A percentile compares a stretch with the other conserved stretches of the same genome.
Conservation (phyloP, 1,284 basidiomycete genomes). For the Retiboletus flavoniger region DNA sequence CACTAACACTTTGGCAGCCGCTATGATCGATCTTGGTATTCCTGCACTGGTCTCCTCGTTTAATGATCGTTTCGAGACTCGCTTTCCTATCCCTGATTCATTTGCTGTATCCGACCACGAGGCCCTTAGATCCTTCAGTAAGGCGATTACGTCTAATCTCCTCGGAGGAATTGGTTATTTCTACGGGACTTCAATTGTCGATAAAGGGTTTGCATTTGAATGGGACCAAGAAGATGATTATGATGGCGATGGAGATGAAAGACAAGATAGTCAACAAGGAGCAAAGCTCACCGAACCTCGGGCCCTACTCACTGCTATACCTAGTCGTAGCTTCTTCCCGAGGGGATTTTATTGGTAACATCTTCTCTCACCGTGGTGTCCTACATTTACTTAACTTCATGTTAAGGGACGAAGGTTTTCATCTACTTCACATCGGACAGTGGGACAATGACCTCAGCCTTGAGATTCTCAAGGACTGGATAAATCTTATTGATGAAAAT, state of each 20-base stretch:
- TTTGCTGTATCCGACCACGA: slow-evolving; percentile 48
- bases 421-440: slow-evolving; percentile 83
- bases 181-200: slow-evolving; percentile 87
- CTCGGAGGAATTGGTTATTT: slow-evolving; percentile 94
- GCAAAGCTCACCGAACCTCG: slow-evolving; percentile 71
- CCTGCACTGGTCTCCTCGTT: slow-evolving; percentile 63
- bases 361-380: neutral
- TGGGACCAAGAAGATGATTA: slow-evolving; percentile 82
- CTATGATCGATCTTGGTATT: slow-evolving; percentile 66
- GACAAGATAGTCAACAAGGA: slow-evolving; percentile 40
- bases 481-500: slow-evolving; percentile 85
- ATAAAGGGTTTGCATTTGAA: slow-evolving; percentile 80
- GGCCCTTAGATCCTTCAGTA: slow-evolving; percentile 72
- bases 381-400: slow-evolving; percentile 3
- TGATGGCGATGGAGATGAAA: slow-evolving; percentile 41
- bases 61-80: slow-evolving; percentile 62
- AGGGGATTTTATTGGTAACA: slow-evolving; percentile 90
- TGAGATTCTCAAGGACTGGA: slow-evolving; percentile 88
- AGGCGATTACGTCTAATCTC: slow-evolving; percentile 85
- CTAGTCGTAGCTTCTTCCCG: slow-evolving; percentile 93
- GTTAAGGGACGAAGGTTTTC: slow-evolving; percentile 92
- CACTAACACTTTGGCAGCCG: slow-evolving; percentile 40
- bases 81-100: slow-evolving; percentile 66
- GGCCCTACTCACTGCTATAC: slow-evolving; percentile 87
- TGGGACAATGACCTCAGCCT: slow-evolving; percentile 93